Conservation (phyloP, 495 filamentous ascomycete species). For the Neurospora terricola region DNA sequence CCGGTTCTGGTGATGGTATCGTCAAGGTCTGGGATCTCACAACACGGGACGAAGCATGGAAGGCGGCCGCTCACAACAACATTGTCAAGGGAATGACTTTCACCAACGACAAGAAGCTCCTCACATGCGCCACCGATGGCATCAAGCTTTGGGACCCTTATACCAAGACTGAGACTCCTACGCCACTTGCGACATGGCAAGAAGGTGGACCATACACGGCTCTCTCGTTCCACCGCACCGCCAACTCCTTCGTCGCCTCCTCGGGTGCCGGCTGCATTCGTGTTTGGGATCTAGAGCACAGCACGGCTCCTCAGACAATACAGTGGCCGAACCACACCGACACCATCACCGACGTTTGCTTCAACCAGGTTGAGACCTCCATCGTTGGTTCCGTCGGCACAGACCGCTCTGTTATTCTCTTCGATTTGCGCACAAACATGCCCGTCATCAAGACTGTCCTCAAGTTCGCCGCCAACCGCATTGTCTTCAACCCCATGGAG, state of each 20-base stretch:
- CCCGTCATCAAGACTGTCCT: constrained; percentile 72
- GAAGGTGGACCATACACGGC: constrained; percentile 75
- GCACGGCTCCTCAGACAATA: constrained; percentile 67
- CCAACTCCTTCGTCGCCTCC: constrained; percentile 62
- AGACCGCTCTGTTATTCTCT: constrained; percentile 75
- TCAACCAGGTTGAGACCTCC: constrained; percentile 91
- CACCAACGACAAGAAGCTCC: constrained; percentile 70
- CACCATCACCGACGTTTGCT: constrained; percentile 81
- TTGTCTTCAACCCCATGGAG: constrained; percentile 87
- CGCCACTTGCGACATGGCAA: constrained; percentile 71
- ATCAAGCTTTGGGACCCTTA: constrained; percentile 92
- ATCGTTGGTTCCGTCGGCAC: constrained; percentile 74
- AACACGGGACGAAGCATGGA: constrained; percentile 68
- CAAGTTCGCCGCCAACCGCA: constrained; percentile 70
- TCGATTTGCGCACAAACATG: constrained; percentile 68
- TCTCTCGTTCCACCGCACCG: constrained; percentile 66
- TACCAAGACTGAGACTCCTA: constrained; percentile 48
- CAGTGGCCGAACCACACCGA: constrained; percentile 81
- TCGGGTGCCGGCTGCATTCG: constrained; percentile 79
- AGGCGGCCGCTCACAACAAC: constrained; percentile 64
- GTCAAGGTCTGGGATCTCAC: constrained; percentile 92
- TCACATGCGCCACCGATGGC: constrained; percentile 83
- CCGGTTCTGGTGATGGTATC: constrained; percentile 75
- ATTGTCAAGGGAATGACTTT: constrained; percentile 89
- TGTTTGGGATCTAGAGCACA: constrained; percentile 61